Evolutionary conservation across 1,284 basidiomycete genomes (phyloP).

Genomic region (Cryptococcus amylolentus): DNA sequence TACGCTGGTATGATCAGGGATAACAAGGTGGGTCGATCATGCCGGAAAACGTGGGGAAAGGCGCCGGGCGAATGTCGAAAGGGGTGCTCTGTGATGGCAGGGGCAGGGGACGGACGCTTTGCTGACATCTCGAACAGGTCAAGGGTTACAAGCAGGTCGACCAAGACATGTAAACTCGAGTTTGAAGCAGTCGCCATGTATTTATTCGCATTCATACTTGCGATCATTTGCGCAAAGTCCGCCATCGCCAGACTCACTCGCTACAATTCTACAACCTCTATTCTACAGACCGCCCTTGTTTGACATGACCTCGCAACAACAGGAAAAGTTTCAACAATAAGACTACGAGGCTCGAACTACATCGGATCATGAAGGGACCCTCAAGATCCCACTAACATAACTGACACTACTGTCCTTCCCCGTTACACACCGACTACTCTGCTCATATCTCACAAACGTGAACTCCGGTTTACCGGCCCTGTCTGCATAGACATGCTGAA

Average conservation of each 20-base stretch:
- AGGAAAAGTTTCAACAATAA: background rate
- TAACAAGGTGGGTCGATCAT: slow-evolving; percentile 66
- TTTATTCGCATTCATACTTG: background rate
- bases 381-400: slow-evolving; percentile 71
- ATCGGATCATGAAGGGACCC: slow-evolving; percentile 15
- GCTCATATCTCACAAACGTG: slow-evolving; percentile 85
- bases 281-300: background rate
- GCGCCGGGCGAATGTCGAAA: background rate
- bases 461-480: slow-evolving; percentile 25
- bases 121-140: slow-evolving; percentile 46
- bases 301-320: background rate
- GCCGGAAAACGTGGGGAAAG: background rate
- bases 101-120: background rate
- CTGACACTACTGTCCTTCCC: slow-evolving; percentile 84
- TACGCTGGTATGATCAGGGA: slow-evolving; percentile 79
- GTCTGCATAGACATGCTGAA: slow-evolving; percentile 58
- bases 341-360: background rate
- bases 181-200: background rate
- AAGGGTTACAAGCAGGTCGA: slow-evolving; percentile 55
- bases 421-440: slow-evolving; percentile 72
- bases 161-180: slow-evolving; percentile 11
- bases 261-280: background rate
- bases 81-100: background rate
- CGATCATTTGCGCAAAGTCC: background rate
- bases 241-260: too few species aligned